These are phyloP conservation scores for Trapa incisa DNA, from an alignment of 345 rosid species.

Conservation along the genomic window DNA sequence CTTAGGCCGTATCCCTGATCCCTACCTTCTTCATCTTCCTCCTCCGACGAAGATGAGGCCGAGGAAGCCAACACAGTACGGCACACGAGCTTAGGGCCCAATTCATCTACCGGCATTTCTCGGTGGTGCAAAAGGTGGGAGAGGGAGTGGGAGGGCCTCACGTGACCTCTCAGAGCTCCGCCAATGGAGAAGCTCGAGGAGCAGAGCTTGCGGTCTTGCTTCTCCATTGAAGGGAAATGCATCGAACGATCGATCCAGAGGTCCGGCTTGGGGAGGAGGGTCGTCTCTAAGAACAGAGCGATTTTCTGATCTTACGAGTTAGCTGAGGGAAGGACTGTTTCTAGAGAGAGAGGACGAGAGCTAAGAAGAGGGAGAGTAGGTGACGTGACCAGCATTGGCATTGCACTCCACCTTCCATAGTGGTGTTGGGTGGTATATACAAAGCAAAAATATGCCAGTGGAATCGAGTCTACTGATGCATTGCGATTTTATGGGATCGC, in stretches of 20 bases:
- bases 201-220: slow-evolving; percentile 60
- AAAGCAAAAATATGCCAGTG: neutral
- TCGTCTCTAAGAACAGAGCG: no score
- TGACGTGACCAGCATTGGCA: slow-evolving; percentile 51
- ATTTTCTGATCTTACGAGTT: neutral
- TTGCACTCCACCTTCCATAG: slow-evolving; percentile 43
- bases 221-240: slow-evolving; percentile 31
- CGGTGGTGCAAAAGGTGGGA: slow-evolving; percentile 61
- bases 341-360: neutral
- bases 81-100: slow-evolving; percentile 20
- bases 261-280: no score
- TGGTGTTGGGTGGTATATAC: neutral
- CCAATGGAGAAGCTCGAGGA: slow-evolving; percentile 48
- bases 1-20: neutral
- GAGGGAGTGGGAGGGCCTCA: slow-evolving; percentile 20
- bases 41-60: neutral
- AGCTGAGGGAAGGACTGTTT: slow-evolving; percentile 1
- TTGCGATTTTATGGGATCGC: neutral
- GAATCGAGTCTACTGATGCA: neutral
- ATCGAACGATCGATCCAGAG: neutral
- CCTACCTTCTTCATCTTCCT: neutral
- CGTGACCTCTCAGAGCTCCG: slow-evolving; percentile 73
- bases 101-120: slow-evolving; percentile 4
- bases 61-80: slow-evolving; percentile 23
- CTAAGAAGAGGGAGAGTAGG: slow-evolving; percentile 10